Evolutionary conservation across 179 eudicot species (phyloP), one percentile per base, ranked within the genome.

Genomic region (Carnegiea gigantea): DNA sequence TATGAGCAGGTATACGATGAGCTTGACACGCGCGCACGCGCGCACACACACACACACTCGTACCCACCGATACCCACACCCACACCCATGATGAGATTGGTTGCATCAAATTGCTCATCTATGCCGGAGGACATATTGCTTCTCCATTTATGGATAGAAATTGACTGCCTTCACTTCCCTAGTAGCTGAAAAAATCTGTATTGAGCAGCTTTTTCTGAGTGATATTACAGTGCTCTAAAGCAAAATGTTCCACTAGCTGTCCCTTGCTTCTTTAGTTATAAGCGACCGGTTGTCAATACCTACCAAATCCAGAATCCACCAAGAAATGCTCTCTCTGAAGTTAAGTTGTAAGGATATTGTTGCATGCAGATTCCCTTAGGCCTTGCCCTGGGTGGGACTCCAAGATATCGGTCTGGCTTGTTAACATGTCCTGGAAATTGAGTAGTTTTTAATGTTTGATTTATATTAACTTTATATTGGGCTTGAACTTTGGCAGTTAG

Each of bases 1-100:
- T 95, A 79, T 88, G 88, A 92, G 33, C 93, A 95, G 98, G 99
- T 95, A 67, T 77, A 82, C 82, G 3, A 48, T 9, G 11, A 0
- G 15, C 53, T 1, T 13, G 15, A 48, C 53, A 48, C 53, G 11
- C 53, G 11, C 26, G 10, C 18, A 5, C 0, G 36, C 53, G 11
- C 53, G 1, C 26, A 9, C 18, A 5, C 53, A 48, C 53, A 48
- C 53, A 48, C 15, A 48, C 53, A 48, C 11, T 9, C 18, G 33
- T 30, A 33, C 36, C 1, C 36, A 33, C 36, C 33, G 1, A 33
- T 33, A 5, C 53, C 2, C 53, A 48, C 51, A 48, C 53, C 7
- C 15, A 48, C 53, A 11, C 26, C 18, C 1, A 53, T 70, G 51
- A 28, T 76, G 64, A 48, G 40, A 15, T 72, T 81, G 51, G 21